Percentiles rank a stretch among this genome's conserved stretches.
Evolutionary conservation across 2,329 filamentous ascomycete genomes (phyloP).

Genomic region (Ceratocystis variospora): DNA sequence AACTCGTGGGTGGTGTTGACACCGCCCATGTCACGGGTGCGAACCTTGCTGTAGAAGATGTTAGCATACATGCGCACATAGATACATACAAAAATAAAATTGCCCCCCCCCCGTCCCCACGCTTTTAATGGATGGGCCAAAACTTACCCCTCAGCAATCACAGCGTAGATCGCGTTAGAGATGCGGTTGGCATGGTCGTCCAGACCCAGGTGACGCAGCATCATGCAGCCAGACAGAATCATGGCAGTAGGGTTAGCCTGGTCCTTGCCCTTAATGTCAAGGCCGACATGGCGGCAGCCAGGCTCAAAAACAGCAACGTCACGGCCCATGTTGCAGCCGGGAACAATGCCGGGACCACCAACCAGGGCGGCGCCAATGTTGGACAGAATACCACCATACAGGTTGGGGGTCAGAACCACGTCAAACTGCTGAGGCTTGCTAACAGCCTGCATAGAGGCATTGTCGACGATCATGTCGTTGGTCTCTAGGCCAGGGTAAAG

Average conservation of each 20-base stretch:
- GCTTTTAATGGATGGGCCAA: not conserved
- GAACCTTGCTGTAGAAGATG: slow-evolving; percentile 49
- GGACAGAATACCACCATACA: slow-evolving; percentile 97
- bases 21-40: slow-evolving; percentile 95
- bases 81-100: too few relatives aligned
- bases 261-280: slow-evolving; percentile 99
- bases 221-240: slow-evolving; percentile 91
- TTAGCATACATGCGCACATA: slow-evolving; percentile 28
- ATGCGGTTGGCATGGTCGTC: slow-evolving; percentile 98
- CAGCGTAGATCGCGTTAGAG: slow-evolving; percentile 65
- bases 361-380: slow-evolving; percentile 97
- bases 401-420: slow-evolving; percentile 99
- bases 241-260: slow-evolving; percentile 96
- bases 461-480: slow-evolving; percentile 99
- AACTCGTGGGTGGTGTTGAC: slow-evolving; percentile 83
- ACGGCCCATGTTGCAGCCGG: slow-evolving; percentile 98
- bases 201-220: slow-evolving; percentile 89
- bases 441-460: slow-evolving; percentile 98
- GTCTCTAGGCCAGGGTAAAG: slow-evolving; percentile 91
- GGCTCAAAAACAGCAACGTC: slow-evolving; percentile 98
- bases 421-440: slow-evolving; percentile 95
- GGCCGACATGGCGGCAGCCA: slow-evolving; percentile 95
- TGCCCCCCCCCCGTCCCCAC: too few relatives aligned
- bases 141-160: slow-evolving; percentile 78
- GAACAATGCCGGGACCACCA: slow-evolving; percentile 90